phyloP scores from a whole-genome alignment of 1,139 yeast species.

The Scheffersomyces segobiensis region DNA sequence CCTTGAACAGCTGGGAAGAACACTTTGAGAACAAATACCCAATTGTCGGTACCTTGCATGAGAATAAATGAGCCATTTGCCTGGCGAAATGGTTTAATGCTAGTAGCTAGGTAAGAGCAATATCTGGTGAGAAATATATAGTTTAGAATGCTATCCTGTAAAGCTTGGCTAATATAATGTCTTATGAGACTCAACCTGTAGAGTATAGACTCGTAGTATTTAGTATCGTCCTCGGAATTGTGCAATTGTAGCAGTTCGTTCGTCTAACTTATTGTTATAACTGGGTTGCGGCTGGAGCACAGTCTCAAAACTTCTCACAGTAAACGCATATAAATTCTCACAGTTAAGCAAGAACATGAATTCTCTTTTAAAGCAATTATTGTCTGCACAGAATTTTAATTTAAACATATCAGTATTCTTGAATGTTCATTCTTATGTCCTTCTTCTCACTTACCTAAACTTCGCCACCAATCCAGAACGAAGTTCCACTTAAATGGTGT shows the following conservation, averaged over 20 bases:
- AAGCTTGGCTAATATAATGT: not conserved
- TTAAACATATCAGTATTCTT: not conserved
- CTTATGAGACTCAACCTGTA: not conserved
- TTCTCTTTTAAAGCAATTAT: not conserved
- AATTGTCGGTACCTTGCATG: conserved; percentile 58
- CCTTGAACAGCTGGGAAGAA: conserved; percentile 82
- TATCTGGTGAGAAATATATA: not conserved
- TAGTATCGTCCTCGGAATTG: too few species aligned
- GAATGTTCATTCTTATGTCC: not conserved
- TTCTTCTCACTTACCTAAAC: not conserved
- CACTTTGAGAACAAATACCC: conserved; percentile 81
- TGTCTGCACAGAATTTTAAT: not conserved
- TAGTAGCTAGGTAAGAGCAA: not conserved
- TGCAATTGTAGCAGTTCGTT: not conserved
- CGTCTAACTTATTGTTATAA: too few species aligned
- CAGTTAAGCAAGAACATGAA: not conserved
- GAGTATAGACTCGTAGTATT: not conserved
- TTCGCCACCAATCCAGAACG: not conserved
- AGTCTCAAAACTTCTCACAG: too few species aligned
- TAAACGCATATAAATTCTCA: not conserved
- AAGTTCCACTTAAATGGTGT: not conserved
- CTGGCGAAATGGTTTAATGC: not conserved
- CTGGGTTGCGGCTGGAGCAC: too few species aligned
- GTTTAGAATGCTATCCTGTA: not conserved
- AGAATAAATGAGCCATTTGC: conserved; percentile 2